phyloP scores from a whole-genome alignment of 2,329 filamentous ascomycete species.

The Emmonsia crescens region DNA sequence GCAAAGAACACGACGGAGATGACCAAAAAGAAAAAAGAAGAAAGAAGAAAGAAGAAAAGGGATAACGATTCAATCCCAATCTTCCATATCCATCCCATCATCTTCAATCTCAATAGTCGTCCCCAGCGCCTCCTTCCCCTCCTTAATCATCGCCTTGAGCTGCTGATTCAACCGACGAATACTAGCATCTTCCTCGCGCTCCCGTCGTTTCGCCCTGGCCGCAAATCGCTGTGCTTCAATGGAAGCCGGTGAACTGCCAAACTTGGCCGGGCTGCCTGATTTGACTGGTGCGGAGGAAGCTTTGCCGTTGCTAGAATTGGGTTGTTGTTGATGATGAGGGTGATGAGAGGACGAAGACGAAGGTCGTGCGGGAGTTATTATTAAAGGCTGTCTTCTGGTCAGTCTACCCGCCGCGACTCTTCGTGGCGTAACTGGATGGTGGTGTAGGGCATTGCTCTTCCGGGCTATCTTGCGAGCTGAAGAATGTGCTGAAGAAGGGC shows the following conservation, averaged over 20 bases:
- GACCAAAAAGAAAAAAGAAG: neutral
- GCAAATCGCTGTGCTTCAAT: constrained; percentile 63
- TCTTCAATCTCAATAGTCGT: constrained; percentile 57
- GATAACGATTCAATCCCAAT: constrained; percentile 19
- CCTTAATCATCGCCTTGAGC: constrained; percentile 74
- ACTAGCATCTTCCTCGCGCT: constrained; percentile 66
- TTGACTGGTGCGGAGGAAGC: constrained; percentile 17
- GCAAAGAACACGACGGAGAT: no score
- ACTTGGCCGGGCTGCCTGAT: constrained; percentile 17
- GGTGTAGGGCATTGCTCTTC: constrained; percentile 4
- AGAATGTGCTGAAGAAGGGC: constrained; percentile 11
- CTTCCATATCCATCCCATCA: constrained; percentile 28
- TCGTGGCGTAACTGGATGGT: constrained; percentile 6
- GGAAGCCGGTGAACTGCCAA: constrained; percentile 24
- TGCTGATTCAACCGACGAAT: constrained; percentile 70
- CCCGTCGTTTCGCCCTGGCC: constrained; percentile 59
- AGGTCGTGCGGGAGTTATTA: constrained; percentile 12
- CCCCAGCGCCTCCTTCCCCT: constrained; percentile 77
- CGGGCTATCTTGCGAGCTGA: constrained; percentile 7
- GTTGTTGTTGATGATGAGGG: neutral
- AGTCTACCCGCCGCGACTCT: constrained; percentile 4
- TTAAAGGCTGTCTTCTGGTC: constrained; percentile 6
- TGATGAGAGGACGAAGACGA: neutral
- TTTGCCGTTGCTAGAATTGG: neutral
- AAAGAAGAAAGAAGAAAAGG: neutral